Evolutionary conservation across 345 rosid species (phyloP).

Genomic region (Acer saccharum): DNA sequence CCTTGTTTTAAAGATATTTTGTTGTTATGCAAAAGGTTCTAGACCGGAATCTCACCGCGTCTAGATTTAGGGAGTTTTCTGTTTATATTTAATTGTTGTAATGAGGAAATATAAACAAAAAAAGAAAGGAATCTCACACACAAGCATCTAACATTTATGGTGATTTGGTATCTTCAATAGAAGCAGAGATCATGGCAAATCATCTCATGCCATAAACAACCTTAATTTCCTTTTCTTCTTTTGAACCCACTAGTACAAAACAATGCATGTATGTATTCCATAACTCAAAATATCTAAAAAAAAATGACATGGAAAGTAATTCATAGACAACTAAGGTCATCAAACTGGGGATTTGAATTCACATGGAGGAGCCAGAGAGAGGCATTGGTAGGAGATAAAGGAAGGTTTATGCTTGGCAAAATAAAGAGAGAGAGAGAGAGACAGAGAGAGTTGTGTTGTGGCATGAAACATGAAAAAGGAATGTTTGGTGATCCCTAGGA

Average conservation of each 20-base stretch:
- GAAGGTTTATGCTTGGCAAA: constrained; percentile 1
- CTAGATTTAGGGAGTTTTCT: too few species aligned
- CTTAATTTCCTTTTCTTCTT: background rate
- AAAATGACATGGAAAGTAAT: constrained; percentile 17
- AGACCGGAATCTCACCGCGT: too few species aligned
- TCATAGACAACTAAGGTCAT: constrained; percentile 6
- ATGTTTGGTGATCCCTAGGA: constrained; percentile 43
- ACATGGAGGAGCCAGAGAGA: background rate
- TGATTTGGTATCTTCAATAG: background rate
- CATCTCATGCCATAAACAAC: background rate
- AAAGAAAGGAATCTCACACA: background rate
- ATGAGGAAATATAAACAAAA: background rate
- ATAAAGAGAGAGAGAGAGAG: background rate
- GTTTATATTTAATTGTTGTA: too few species aligned
- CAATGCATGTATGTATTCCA: background rate
- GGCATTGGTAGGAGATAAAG: constrained; percentile 25
- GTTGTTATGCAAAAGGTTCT: too few species aligned
- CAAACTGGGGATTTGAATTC: constrained; percentile 11
- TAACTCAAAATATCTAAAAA: too few species aligned
- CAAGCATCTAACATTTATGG: background rate
- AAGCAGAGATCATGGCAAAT: background rate
- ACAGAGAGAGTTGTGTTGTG: background rate
- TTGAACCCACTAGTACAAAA: background rate
- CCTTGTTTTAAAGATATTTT: too few species aligned
- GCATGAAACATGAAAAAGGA: constrained; percentile 36